These are phyloP conservation scores for Plasmodium malariae DNA, from an alignment of 169 alveolate species.

Conservation along the genomic window DNA sequence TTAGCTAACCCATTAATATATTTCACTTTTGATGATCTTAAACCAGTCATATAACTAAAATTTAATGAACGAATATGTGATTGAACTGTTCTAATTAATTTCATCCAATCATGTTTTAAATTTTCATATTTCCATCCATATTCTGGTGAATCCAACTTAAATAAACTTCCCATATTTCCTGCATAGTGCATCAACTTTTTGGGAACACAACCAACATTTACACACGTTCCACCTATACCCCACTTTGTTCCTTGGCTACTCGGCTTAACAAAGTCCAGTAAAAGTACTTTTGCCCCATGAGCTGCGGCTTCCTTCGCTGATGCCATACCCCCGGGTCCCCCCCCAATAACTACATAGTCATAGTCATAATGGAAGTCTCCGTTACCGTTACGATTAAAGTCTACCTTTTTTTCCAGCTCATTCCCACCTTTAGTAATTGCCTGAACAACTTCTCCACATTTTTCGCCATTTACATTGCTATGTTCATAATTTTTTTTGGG, in stretches of 20 bases:
- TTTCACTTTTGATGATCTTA: slow-evolving; percentile 87
- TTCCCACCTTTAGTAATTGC: not conserved
- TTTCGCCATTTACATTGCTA: not conserved
- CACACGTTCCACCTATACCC: slow-evolving; percentile 99
- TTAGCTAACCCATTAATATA: slow-evolving; percentile 92
- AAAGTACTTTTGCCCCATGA: slow-evolving; percentile 93
- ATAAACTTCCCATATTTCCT: slow-evolving; percentile 87
- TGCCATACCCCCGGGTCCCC: slow-evolving; percentile 95
- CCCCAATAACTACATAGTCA: slow-evolving; percentile 93
- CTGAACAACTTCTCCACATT: not conserved
- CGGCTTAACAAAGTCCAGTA: slow-evolving; percentile 97
- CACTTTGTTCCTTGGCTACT: slow-evolving; percentile 96
- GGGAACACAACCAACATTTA: slow-evolving; percentile 99
- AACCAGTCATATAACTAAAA: slow-evolving; percentile 94
- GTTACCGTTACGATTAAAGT: too few species aligned
- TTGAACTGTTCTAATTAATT: slow-evolving; percentile 90
- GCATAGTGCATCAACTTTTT: slow-evolving; percentile 98
- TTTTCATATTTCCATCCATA: slow-evolving; percentile 76
- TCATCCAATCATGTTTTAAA: slow-evolving; percentile 89
- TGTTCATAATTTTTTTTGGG: slow-evolving; percentile 21
- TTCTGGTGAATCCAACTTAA: slow-evolving; percentile 39
- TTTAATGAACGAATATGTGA: slow-evolving; percentile 94
- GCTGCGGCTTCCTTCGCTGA: slow-evolving; percentile 96
- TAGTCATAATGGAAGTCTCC: slow-evolving; percentile 52
- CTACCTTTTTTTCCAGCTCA: not conserved